Conservation (phyloP, 1,284 basidiomycete species). For the Moesziomyces sp. region DNA sequence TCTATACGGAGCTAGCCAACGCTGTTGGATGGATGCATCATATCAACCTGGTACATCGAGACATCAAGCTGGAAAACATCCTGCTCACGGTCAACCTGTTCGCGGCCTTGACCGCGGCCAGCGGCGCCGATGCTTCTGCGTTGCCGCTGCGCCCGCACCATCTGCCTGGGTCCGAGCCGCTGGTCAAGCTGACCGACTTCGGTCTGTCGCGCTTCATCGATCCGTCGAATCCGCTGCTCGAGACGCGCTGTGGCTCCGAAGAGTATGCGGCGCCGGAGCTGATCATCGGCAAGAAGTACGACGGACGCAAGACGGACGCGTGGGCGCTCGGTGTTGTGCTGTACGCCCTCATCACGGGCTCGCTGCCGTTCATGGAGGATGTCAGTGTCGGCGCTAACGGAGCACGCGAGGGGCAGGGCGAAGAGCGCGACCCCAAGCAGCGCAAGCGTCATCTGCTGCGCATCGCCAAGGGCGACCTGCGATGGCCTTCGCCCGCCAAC, state of each 20-base stretch:
- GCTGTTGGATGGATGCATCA: constrained; percentile 91
- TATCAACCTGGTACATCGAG: constrained; percentile 86
- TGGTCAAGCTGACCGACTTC: constrained; percentile 90
- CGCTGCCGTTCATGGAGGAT: constrained; percentile 69
- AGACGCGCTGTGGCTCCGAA: constrained; percentile 88
- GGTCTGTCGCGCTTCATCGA: constrained; percentile 88
- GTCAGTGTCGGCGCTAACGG: constrained; percentile 35
- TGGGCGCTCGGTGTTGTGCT: constrained; percentile 89
- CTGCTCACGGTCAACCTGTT: constrained; percentile 58
- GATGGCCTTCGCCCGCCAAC: constrained; percentile 68
- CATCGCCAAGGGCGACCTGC: constrained; percentile 65
- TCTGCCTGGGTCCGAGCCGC: constrained; percentile 71
- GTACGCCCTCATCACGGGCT: constrained; percentile 78
- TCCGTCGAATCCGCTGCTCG: constrained; percentile 76
- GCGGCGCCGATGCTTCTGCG: constrained; percentile 1
- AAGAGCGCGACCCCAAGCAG: constrained; percentile 48
- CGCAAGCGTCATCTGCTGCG: constrained; percentile 63
- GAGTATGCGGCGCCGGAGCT: constrained; percentile 92
- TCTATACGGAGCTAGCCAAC: constrained; percentile 82
- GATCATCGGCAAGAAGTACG: constrained; percentile 80
- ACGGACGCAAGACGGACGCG: constrained; percentile 85
- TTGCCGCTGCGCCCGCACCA: constrained; percentile 41
- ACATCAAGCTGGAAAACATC: constrained; percentile 87
- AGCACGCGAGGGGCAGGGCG: constrained; percentile 40
- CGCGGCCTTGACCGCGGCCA: constrained; percentile 2